A percentile compares a stretch with the other conserved stretches of the same genome.
phyloP scores from a whole-genome alignment of 1,284 basidiomycete species.

The Ustilago trichophora region DNA sequence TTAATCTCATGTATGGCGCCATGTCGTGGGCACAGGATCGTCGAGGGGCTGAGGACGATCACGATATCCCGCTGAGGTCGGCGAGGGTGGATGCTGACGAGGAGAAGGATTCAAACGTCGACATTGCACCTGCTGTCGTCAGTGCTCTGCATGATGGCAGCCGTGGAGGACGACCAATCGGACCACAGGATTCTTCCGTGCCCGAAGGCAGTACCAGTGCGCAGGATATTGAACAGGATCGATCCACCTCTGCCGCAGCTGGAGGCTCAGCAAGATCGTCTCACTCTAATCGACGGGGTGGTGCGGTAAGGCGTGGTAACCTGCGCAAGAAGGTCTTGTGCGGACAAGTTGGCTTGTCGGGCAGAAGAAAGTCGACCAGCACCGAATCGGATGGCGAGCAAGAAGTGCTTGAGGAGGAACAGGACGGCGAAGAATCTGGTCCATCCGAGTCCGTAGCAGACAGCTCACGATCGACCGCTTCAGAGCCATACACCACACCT shows the following conservation, averaged over 20 bases:
- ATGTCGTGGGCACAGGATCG: constrained; percentile 44
- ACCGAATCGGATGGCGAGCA: constrained; percentile 10
- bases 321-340: constrained; percentile 42
- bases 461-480: no score
- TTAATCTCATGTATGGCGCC: constrained; percentile 43
- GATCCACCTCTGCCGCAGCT: not conserved
- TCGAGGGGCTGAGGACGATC: constrained; percentile 13
- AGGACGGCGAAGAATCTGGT: no score
- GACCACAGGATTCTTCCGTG: constrained; percentile 27
- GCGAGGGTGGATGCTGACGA: not conserved
- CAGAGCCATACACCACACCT: constrained; percentile 14
- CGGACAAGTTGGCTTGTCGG: constrained; percentile 40
- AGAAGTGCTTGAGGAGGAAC: constrained; percentile 7
- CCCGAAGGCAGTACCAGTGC: constrained; percentile 31
- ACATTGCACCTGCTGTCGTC: constrained; percentile 7
- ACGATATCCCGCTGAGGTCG: constrained; percentile 12
- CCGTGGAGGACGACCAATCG: constrained; percentile 13
- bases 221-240: constrained; percentile 19
- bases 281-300: constrained; percentile 5
- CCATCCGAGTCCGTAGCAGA: no score
- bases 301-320: constrained; percentile 17
- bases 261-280: not conserved
- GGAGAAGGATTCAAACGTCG: not conserved
- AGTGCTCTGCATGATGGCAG: constrained; percentile 4
- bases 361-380: constrained; percentile 8